Evolutionary conservation across 306 rosid genomes (phyloP).

Genomic region (Astragalus membranaceus): DNA sequence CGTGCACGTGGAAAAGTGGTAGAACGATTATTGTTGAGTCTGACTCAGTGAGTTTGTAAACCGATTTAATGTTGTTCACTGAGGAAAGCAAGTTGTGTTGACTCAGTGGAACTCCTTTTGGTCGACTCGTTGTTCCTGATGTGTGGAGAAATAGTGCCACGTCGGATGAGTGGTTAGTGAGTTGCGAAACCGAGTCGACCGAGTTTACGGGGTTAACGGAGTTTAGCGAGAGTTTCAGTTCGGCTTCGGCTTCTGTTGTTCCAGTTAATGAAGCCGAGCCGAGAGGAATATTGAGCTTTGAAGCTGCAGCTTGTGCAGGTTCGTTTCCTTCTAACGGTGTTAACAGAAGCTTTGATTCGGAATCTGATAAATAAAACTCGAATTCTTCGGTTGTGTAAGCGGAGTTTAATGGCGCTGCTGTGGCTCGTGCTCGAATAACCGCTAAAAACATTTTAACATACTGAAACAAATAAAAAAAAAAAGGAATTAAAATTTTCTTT

Average conservation of each 20-base stretch:
- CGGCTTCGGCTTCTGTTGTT: not conserved
- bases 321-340: conserved; percentile 43
- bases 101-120: conserved; percentile 81
- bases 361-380: conserved; percentile 71
- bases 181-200: not conserved
- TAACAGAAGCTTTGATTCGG: conserved; percentile 72
- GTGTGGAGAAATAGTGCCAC: conserved; percentile 93
- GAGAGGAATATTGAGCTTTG: conserved; percentile 49
- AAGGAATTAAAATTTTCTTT: not conserved
- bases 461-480: conserved; percentile 18
- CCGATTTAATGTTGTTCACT: conserved; percentile 58
- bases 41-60: conserved; percentile 61
- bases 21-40: conserved; percentile 80
- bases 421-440: conserved; percentile 70
- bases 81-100: conserved; percentile 78
- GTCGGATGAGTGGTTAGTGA: conserved; percentile 54
- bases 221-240: conserved; percentile 24
- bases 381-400: conserved; percentile 86
- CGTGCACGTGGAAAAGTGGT: conserved; percentile 88
- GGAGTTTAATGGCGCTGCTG: conserved; percentile 81
- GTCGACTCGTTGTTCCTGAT: conserved; percentile 92
- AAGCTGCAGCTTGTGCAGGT: conserved; percentile 51
- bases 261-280: conserved; percentile 39
- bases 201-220: not conserved
- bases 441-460: conserved; percentile 66